phyloP scores from a whole-genome alignment of 1,139 yeast species.

The Nakaseomyces glabratus region DNA sequence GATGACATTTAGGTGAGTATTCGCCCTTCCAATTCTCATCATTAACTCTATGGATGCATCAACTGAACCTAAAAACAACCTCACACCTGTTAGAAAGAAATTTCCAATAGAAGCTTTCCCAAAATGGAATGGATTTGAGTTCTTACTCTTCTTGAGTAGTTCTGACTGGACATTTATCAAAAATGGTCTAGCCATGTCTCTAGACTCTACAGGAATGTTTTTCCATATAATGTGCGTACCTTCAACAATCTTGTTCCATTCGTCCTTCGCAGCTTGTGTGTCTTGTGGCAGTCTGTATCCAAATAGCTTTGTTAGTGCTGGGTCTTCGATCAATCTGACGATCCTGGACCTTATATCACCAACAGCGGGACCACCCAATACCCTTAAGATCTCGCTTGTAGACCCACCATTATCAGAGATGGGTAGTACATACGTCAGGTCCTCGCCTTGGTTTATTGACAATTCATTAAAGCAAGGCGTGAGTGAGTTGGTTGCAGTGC shows the following conservation, averaged over 20 bases:
- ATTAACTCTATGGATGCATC: constrained; percentile 78
- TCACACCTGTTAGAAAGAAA: constrained; percentile 69
- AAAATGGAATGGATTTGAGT: constrained; percentile 50
- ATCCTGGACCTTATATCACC: constrained; percentile 84
- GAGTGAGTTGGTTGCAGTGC: constrained; percentile 68
- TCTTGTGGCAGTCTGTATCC: constrained; percentile 54
- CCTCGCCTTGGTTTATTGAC: constrained; percentile 26
- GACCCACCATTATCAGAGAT: constrained; percentile 93
- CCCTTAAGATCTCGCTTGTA: constrained; percentile 80
- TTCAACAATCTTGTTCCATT: constrained; percentile 74
- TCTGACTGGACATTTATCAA: constrained; percentile 73
- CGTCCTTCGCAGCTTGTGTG: constrained; percentile 44
- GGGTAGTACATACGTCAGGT: constrained; percentile 63
- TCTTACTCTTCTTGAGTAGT: constrained; percentile 57
- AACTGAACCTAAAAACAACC: constrained; percentile 73
- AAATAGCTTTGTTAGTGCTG: constrained; percentile 39
- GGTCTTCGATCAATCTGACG: constrained; percentile 50
- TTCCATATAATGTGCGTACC: constrained; percentile 71
- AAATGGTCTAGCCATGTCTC: constrained; percentile 70
- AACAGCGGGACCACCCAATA: constrained; percentile 90
- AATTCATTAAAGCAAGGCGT: constrained; percentile 43
- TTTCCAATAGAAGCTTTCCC: constrained; percentile 82
- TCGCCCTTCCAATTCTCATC: constrained; percentile 56
- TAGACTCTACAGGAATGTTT: constrained; percentile 49
- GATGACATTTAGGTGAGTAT: constrained; percentile 46